Percentiles rank a stretch among this genome's conserved stretches.
These are phyloP conservation scores for Pseudogymnoascus sp. DNA, from an alignment of 2,329 filamentous ascomycete genomes.

Conservation along the genomic window DNA sequence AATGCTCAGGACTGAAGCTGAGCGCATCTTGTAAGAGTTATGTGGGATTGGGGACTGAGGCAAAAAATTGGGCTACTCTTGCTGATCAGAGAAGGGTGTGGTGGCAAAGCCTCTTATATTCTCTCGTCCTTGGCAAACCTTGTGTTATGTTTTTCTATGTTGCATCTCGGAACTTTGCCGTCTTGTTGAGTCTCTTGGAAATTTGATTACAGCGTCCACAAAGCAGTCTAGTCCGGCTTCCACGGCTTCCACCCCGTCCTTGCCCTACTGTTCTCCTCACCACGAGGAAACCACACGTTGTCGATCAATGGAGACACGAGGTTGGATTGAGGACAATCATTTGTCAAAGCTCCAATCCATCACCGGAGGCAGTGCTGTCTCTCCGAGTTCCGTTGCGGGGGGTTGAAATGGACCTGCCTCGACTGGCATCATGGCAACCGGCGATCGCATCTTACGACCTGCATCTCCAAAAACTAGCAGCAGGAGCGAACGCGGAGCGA, in stretches of 20 bases:
- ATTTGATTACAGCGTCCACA: not conserved
- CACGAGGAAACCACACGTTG: slow-evolving; percentile 1
- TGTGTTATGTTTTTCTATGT: not conserved
- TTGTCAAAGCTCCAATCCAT: not conserved
- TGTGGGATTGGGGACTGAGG: not conserved
- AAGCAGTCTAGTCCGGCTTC: not conserved
- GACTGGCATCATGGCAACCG: not conserved
- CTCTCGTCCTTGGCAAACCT: not conserved
- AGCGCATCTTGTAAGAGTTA: not conserved
- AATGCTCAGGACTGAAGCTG: not conserved
- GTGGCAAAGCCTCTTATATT: not conserved
- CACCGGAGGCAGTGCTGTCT: not conserved
- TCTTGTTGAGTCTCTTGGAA: not conserved
- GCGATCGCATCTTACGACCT: not conserved
- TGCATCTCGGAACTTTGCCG: not conserved
- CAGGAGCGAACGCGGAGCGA: not conserved
- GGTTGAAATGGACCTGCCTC: not conserved
- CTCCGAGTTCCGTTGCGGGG: not conserved
- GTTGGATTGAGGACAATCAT: not conserved
- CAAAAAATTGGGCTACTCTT: not conserved
- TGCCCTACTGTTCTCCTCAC: not conserved
- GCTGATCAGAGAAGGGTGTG: not conserved
- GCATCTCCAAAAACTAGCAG: not conserved
- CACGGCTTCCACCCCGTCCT: not conserved
- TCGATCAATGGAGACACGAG: slow-evolving; percentile 1